Evolutionary conservation across 192 early-diverging fungal species (phyloP).

Genomic region (Coemansia sp.): DNA sequence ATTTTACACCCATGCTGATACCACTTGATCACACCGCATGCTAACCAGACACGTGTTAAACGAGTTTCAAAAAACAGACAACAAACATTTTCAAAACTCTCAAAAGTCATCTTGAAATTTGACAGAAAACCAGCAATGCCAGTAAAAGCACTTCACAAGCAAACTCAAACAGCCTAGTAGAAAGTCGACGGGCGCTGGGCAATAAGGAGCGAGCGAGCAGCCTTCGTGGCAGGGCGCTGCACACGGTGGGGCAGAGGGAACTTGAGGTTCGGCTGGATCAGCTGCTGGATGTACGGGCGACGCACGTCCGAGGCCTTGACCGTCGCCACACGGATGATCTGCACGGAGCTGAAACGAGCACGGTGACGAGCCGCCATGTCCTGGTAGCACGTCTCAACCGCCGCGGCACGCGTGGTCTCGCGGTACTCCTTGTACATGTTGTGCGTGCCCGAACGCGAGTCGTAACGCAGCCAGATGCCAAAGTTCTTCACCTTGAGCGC

Average conservation of each 20-base stretch:
- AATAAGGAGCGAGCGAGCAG: conserved; percentile 79
- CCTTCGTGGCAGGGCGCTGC: conserved; percentile 78
- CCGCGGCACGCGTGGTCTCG: conserved; percentile 82
- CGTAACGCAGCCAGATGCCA: conserved; percentile 99
- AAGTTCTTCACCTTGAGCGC: conserved; percentile 94
- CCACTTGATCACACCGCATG: no score
- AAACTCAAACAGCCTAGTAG: conserved; percentile 43
- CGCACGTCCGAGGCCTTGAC: conserved; percentile 87
- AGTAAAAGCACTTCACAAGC: no score
- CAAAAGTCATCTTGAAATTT: no score
- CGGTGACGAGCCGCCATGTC: conserved; percentile 99
- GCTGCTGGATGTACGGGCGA: conserved; percentile 97
- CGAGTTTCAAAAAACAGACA: no score
- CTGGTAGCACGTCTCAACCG: conserved; percentile 79
- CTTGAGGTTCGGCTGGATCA: conserved; percentile 83
- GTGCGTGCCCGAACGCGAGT: conserved; percentile 99
- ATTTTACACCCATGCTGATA: no score
- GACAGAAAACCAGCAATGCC: no score
- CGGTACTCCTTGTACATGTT: conserved; percentile 99
- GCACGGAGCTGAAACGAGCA: conserved; percentile 95
- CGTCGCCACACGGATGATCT: conserved; percentile 97
- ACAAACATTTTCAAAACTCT: no score
- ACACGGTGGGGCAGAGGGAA: conserved; percentile 99
- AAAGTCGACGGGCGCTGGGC: conserved; percentile 93
- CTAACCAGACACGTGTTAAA: no score